Percentiles rank a stretch among this genome's conserved stretches.
Evolutionary conservation across 345 rosid species (phyloP).

Genomic region (Eucalyptus melliodora): DNA sequence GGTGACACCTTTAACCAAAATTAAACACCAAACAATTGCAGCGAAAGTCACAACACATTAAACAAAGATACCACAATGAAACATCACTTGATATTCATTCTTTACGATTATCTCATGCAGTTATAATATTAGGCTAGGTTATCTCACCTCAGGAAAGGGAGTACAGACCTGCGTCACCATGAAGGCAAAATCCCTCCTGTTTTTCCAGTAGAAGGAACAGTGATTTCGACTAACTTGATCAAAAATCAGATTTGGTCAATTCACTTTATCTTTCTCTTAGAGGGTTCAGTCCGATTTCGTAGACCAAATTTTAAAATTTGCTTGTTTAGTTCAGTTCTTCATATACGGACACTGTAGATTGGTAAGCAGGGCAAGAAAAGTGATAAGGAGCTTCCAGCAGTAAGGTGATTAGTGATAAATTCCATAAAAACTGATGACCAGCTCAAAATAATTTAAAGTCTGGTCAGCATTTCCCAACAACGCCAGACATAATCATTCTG

Average conservation of each 20-base stretch:
- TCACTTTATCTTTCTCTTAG: not conserved
- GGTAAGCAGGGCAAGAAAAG: not conserved
- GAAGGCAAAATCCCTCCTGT: not conserved
- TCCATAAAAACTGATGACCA: not conserved
- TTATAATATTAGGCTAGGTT: not conserved
- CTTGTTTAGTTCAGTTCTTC: not conserved
- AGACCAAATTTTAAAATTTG: not conserved
- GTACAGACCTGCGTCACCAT: not conserved
- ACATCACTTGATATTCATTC: not conserved
- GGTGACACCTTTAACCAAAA: not conserved
- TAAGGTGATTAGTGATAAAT: not conserved
- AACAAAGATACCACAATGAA: not conserved
- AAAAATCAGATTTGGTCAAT: not conserved
- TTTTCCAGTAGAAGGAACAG: not conserved
- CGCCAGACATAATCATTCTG: not conserved
- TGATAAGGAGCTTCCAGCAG: not conserved
- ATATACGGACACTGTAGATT: not conserved
- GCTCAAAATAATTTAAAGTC: not conserved
- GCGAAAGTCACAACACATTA: not conserved
- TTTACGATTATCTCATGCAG: not conserved
- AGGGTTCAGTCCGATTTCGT: not conserved
- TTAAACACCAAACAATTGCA: not conserved
- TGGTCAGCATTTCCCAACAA: not conserved
- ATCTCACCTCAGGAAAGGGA: not conserved
- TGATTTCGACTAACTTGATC: not conserved